Evolutionary conservation across 495 filamentous ascomycete genomes (phyloP).

Genomic region (Chlorociboria aeruginascens): DNA sequence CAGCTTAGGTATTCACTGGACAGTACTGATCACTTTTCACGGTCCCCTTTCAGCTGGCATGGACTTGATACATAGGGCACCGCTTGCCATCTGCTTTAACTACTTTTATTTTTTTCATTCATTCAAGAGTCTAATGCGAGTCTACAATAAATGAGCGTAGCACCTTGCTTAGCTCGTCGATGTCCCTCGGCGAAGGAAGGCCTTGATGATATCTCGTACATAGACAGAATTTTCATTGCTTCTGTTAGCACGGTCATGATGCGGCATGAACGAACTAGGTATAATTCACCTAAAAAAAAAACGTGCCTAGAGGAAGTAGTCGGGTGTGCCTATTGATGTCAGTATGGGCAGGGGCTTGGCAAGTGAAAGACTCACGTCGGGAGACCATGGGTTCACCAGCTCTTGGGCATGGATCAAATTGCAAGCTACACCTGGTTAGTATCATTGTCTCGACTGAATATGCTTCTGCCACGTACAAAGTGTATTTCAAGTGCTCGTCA

Average conservation of each 20-base stretch:
- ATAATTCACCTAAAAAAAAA: not conserved
- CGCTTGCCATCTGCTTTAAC: too few species aligned
- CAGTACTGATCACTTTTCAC: too few species aligned
- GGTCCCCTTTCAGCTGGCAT: not conserved
- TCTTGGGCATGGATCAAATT: conserved; percentile 97
- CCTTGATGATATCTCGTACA: conserved; percentile 9
- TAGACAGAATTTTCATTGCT: conserved; percentile 11
- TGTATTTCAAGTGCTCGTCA: conserved; percentile 98
- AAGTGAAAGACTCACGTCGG: conserved; percentile 44
- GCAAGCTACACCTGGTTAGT: conserved; percentile 51
- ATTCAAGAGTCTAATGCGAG: conserved; percentile 15
- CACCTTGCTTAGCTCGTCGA: not conserved
- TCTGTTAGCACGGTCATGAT: conserved; percentile 7
- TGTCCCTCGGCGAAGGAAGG: not conserved
- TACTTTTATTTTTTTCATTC: conserved; percentile 18
- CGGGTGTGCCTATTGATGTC: conserved; percentile 57
- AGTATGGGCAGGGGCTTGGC: not conserved
- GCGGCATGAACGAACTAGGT: not conserved
- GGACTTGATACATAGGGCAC: too few species aligned
- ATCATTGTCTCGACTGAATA: conserved; percentile 1
- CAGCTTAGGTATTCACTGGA: too few species aligned
- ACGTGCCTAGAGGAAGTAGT: conserved; percentile 83
- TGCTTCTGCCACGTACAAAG: conserved; percentile 64
- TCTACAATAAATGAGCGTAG: conserved; percentile 10
- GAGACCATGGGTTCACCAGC: conserved; percentile 99